Conservation (phyloP, 345 rosid genomes). For the Gossypium anomalum region DNA sequence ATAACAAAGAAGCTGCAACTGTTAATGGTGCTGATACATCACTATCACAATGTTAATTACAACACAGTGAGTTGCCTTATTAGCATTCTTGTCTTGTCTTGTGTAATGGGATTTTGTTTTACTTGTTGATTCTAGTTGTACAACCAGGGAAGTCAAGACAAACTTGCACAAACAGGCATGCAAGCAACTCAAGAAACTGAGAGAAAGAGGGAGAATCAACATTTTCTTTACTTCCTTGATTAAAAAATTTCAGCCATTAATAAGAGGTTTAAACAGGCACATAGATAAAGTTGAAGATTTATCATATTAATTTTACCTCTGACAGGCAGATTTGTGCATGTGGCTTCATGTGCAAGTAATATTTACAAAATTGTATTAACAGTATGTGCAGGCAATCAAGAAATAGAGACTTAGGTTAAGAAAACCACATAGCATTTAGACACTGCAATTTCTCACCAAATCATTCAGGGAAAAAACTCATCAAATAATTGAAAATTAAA, state of each 20-base stretch:
- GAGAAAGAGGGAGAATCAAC: neutral
- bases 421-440: neutral
- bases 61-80: neutral
- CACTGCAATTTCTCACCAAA: conserved; percentile 8
- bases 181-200: neutral
- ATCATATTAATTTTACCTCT: neutral
- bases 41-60: neutral
- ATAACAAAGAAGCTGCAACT: neutral
- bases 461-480: neutral
- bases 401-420: neutral
- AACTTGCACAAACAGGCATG: conserved; percentile 13
- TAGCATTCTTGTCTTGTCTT: neutral
- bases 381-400: conserved; percentile 1
- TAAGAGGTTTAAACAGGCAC: neutral
- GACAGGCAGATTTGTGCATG: conserved; percentile 13
- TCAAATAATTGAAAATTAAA: neutral
- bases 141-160: conserved; percentile 14
- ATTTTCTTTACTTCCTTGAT: neutral
- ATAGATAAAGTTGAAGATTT: neutral
- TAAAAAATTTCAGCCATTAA: neutral
- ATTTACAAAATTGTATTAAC: neutral
- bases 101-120: conserved; percentile 13
- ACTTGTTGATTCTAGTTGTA: conserved; percentile 5
- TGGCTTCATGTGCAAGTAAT: conserved; percentile 7
- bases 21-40: conserved; percentile 7